Percentiles rank a stretch among this genome's conserved stretches.
These are phyloP conservation scores for Phanerodontia chrysosporium DNA, from an alignment of 768 basidiomycete genomes.

Conservation along the genomic window DNA sequence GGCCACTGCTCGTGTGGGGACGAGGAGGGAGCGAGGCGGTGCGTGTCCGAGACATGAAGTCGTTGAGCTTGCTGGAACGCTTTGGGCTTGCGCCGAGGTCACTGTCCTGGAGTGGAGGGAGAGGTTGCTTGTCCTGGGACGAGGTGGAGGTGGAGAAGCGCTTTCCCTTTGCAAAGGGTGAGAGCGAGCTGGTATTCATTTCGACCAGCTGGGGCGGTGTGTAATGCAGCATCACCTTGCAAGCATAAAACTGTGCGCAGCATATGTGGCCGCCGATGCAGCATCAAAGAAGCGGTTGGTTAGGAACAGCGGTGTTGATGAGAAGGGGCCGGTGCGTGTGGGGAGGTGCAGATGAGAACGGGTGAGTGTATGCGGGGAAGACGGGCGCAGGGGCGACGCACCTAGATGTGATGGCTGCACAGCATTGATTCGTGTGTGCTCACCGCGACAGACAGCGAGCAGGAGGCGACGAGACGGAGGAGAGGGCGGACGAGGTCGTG, in stretches of 20 bases:
- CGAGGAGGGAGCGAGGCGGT: conserved; percentile 14
- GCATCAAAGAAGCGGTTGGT: conserved; percentile 2
- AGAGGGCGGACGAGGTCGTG: neutral
- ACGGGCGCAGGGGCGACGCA: neutral
- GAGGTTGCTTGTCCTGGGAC: neutral
- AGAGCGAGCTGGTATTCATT: conserved; percentile 2
- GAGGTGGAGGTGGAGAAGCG: neutral
- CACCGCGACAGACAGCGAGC: conserved; percentile 2
- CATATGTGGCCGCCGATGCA: neutral
- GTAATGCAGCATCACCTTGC: conserved; percentile 3
- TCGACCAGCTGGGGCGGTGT: conserved; percentile 4
- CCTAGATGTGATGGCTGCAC: neutral
- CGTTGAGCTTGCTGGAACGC: conserved; percentile 13
- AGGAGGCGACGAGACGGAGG: neutral
- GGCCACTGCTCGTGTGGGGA: conserved; percentile 10
- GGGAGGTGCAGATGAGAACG: neutral
- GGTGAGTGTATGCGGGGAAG: neutral
- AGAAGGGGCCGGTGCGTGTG: neutral
- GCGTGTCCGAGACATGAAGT: conserved; percentile 13
- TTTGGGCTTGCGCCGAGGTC: neutral
- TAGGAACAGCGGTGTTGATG: conserved; percentile 3
- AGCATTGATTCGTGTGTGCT: neutral
- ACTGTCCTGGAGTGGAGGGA: neutral
- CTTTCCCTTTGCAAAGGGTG: neutral
- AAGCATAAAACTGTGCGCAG: neutral